Conservation (phyloP, 169 alveolate species). For the Cryptosporidium tyzzeri region DNA sequence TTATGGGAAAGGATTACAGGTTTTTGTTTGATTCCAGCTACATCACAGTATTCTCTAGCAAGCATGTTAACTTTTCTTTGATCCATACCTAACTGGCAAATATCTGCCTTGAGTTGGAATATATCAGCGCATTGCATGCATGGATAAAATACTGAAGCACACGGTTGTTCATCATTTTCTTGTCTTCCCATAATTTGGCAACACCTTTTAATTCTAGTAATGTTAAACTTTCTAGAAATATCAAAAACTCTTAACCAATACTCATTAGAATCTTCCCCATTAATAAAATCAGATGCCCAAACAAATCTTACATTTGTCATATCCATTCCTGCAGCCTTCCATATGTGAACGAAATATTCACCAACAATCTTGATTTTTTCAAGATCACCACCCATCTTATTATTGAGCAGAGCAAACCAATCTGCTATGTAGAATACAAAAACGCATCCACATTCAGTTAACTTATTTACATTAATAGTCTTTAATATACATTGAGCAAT, state of each 20-base stretch:
- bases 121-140: constrained; percentile 99
- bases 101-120: constrained; percentile 96
- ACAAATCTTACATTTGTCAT: constrained; percentile 95
- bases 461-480: constrained; percentile 91
- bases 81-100: constrained; percentile 98
- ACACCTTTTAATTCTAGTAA: constrained; percentile 96
- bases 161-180: constrained; percentile 95
- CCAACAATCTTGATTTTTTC: constrained; percentile 95
- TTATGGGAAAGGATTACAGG: constrained; percentile 95
- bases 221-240: constrained; percentile 92
- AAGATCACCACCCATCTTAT: constrained; percentile 98
- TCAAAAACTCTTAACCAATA: constrained; percentile 98
- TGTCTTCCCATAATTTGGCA: constrained; percentile 98
- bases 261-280: constrained; percentile 90
- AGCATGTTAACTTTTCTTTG: constrained; percentile 99
- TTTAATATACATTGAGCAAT: constrained; percentile 97
- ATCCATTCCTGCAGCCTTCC: constrained; percentile 99
- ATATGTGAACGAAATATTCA: constrained; percentile 96
- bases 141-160: constrained; percentile 88
- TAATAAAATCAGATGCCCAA: constrained; percentile 99
- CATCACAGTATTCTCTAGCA: constrained; percentile 95
- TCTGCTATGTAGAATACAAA: constrained; percentile 99
- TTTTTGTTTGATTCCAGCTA: constrained; percentile 84
- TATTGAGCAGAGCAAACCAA: constrained; percentile 99
- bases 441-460: constrained; percentile 96